Conservation (phyloP, 129 eudicot genomes). For the Artemisia argyi region DNA sequence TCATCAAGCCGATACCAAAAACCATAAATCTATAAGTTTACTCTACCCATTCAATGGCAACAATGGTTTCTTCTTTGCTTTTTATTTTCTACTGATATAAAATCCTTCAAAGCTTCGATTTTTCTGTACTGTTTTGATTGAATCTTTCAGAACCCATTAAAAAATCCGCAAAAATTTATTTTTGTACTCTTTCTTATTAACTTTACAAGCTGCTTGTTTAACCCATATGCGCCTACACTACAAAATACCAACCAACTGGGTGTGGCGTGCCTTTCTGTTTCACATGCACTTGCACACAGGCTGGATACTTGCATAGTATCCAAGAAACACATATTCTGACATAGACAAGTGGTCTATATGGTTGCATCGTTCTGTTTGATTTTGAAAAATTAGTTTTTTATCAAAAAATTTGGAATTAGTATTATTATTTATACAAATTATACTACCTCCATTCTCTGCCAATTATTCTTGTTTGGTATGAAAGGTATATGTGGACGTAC, state of each 20-base stretch:
- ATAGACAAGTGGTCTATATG: slow-evolving; percentile 13
- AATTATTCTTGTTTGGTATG: not conserved
- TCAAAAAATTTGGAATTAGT: not conserved
- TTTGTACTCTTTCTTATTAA: no score
- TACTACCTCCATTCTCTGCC: not conserved
- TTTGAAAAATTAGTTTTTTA: not conserved
- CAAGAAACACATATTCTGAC: slow-evolving; percentile 7
- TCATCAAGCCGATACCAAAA: not conserved
- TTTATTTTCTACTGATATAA: not conserved
- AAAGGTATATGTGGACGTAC: not conserved
- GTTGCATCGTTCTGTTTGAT: slow-evolving; percentile 4
- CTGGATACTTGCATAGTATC: slow-evolving; percentile 13
- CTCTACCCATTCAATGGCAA: not conserved
- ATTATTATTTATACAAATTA: not conserved
- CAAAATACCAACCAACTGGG: slow-evolving; percentile 12
- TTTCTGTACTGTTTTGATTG: not conserved
- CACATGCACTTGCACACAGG: slow-evolving; percentile 25
- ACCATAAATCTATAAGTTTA: not conserved
- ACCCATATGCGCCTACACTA: slow-evolving; percentile 20
- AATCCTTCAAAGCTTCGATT: not conserved
- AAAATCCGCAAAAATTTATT: no score
- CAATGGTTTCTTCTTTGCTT: slow-evolving; percentile 1
- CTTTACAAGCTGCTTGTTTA: not conserved
- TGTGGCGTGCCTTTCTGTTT: slow-evolving; percentile 25
- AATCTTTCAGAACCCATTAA: not conserved